phyloP scores from a whole-genome alignment of 116 monocot genomes.

The Trichopus zeylanicus region DNA sequence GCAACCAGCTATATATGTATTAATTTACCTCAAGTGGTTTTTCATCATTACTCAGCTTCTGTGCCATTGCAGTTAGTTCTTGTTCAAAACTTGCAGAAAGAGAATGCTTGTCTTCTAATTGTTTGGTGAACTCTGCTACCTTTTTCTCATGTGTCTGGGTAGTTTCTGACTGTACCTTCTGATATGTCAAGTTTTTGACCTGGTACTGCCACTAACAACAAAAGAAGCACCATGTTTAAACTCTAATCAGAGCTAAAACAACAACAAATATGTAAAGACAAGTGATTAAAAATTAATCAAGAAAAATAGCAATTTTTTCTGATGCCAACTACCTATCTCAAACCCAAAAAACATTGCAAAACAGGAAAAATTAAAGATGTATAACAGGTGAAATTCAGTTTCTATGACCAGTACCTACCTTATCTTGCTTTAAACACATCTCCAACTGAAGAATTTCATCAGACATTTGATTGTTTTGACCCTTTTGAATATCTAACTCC shows the following conservation, averaged over 20 bases:
- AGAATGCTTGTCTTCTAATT: constrained; percentile 25
- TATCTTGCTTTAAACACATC: constrained; percentile 19
- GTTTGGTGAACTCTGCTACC: constrained; percentile 29
- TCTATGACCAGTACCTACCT: constrained; percentile 18
- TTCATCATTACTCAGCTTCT: constrained; percentile 15
- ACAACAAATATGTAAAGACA: too few relatives aligned
- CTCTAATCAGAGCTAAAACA: neutral
- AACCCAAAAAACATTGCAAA: too few relatives aligned
- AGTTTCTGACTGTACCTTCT: constrained; percentile 37
- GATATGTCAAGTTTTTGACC: constrained; percentile 26
- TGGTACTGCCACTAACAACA: constrained; percentile 31
- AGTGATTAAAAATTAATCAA: too few relatives aligned
- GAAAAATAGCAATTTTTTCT: too few relatives aligned
- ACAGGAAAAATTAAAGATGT: too few relatives aligned
- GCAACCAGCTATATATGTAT: neutral
- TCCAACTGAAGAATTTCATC: constrained; percentile 18
- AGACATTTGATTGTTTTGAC: constrained; percentile 15
- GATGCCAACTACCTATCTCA: too few relatives aligned
- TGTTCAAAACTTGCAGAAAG: constrained; percentile 27
- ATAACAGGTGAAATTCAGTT: too few relatives aligned
- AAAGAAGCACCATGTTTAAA: constrained; percentile 1
- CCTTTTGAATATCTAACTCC: constrained; percentile 25
- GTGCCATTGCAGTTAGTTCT: constrained; percentile 10
- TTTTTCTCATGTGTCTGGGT: constrained; percentile 48
- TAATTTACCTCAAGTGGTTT: constrained; percentile 26